Percentiles rank a stretch among this genome's conserved stretches.
Conservation (phyloP, 805 yeast genomes). For the Metschnikowia corniflorae region DNA sequence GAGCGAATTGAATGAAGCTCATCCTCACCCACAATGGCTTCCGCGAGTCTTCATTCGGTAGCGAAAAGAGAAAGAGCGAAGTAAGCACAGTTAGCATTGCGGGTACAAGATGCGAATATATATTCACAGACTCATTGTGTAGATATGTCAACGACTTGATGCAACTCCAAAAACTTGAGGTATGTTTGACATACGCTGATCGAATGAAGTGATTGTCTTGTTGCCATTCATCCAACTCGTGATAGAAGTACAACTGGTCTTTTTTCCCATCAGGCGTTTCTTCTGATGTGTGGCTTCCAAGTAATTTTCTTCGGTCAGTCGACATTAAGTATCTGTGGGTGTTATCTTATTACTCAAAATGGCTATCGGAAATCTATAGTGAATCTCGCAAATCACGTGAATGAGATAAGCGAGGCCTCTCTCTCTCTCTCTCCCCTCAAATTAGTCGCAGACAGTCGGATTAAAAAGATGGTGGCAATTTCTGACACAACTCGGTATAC, state of each 20-base stretch:
- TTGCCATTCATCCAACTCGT: constrained; percentile 70
- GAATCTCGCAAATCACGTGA: too few relatives aligned
- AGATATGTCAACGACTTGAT: constrained; percentile 47
- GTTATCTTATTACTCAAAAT: too few relatives aligned
- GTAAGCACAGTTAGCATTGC: constrained; percentile 22
- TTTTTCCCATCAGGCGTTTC: too few relatives aligned
- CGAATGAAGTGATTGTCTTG: constrained; percentile 65
- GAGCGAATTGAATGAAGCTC: constrained; percentile 50
- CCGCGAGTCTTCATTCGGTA: background rate
- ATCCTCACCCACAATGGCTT: constrained; percentile 38
- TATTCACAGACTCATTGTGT: constrained; percentile 72
- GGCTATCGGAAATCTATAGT: too few relatives aligned
- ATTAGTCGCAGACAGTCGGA: too few relatives aligned
- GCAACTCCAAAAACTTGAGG: constrained; percentile 45
- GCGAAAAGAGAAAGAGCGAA: background rate
- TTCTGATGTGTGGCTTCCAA: too few relatives aligned
- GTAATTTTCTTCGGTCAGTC: too few relatives aligned
- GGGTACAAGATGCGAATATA: constrained; percentile 62
- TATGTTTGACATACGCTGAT: constrained; percentile 61
- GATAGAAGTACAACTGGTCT: constrained; percentile 38
- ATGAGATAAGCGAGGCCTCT: too few relatives aligned
- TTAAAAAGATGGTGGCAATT: constrained; percentile 14
- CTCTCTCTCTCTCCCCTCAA: too few relatives aligned
- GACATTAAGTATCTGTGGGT: too few relatives aligned
- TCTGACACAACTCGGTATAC: constrained; percentile 14